Base-by-base conservation (phyloP, 371 early-diverging fungal genomes). In the Batkoa obscura region DNA sequence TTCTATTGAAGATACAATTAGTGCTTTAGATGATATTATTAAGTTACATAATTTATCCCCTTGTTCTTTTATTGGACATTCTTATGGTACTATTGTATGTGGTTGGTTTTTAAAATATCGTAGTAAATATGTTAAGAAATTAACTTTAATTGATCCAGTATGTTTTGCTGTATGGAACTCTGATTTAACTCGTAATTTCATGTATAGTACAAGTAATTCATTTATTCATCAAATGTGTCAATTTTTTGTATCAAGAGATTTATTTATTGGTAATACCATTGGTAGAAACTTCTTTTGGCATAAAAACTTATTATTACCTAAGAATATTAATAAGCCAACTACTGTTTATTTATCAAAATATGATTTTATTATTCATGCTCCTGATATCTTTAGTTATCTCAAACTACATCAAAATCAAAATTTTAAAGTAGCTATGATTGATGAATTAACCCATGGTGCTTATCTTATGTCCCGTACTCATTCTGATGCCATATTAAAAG, bases 141-240 rank as follows among this genome's bases (percentile, higher is more conserved):
- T 35, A 13, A 51, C 37, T 17, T 30, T 51, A 4, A 37, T 51
- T 3, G 51, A 51, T 33, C 51, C 51, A 2, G 51, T 51, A 5
- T 51, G 51, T 17, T 51, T 51, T 30, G 51, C 51, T 30, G 4
- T 51, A 38, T 51, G 51, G 51, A 38, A 51, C 12, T 38, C 51
- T n/a, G 39, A 35, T 8, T 23, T 51, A n/a, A 39, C 31, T 23
- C 13, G 17, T 8, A 51, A 39, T 15, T 51, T 51, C 31, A 13
- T 51, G 17, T 51, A 51, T 33, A 9, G 17, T 17, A 10, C 15
- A 4, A 2, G 6, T 17, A 5, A 4, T 15, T 3, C 37, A 12
- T 37, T 37, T 23, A 3, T 51, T 4, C 37, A 51, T 12, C 4
- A 9, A 12, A n/a, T 51, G 51, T 12, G 13, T 15, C 51, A 37